Conservation (phyloP, 768 basidiomycete species). For the Boletus bicolor region DNA sequence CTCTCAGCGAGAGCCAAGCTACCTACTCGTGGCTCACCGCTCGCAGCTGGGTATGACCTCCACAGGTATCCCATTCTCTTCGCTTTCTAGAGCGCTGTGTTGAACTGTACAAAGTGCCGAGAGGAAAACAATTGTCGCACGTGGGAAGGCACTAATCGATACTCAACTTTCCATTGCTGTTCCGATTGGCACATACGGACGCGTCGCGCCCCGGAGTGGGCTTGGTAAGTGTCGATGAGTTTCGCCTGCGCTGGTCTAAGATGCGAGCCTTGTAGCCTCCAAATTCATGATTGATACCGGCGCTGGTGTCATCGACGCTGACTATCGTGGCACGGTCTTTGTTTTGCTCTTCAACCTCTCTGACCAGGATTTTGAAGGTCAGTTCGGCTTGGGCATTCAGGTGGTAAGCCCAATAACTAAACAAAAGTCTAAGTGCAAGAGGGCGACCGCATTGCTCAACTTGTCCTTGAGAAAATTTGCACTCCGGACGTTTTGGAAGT, state of each 20-base stretch:
- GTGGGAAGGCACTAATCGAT: slow-evolving; percentile 87
- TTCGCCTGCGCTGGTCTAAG: neutral
- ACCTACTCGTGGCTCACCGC: slow-evolving; percentile 81
- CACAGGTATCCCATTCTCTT: slow-evolving; percentile 57
- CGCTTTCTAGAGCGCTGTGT: neutral
- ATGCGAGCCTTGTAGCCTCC: slow-evolving; percentile 54
- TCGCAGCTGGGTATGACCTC: slow-evolving; percentile 94
- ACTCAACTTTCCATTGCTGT: slow-evolving; percentile 94
- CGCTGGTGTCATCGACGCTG: slow-evolving; percentile 95
- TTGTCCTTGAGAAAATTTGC: slow-evolving; percentile 88
- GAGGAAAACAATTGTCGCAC: slow-evolving; percentile 77
- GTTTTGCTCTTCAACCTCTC: slow-evolving; percentile 92
- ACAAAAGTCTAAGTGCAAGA: slow-evolving; percentile 59
- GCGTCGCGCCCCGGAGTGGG: slow-evolving; percentile 93
- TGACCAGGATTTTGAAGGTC: slow-evolving; percentile 86
- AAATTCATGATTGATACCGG: slow-evolving; percentile 99
- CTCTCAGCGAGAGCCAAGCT: slow-evolving; percentile 77
- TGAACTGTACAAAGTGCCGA: slow-evolving; percentile 61
- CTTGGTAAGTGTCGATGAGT: slow-evolving; percentile 58
- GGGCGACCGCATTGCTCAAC: slow-evolving; percentile 94
- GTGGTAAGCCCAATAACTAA: neutral
- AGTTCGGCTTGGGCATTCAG: neutral
- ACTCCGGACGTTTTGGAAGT: slow-evolving; percentile 87
- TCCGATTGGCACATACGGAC: slow-evolving; percentile 90
- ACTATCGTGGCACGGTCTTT: slow-evolving; percentile 89